Percentiles rank a stretch among this genome's conserved stretches.
phyloP scores from a whole-genome alignment of 129 eudicot genomes.

The Tagetes patula region DNA sequence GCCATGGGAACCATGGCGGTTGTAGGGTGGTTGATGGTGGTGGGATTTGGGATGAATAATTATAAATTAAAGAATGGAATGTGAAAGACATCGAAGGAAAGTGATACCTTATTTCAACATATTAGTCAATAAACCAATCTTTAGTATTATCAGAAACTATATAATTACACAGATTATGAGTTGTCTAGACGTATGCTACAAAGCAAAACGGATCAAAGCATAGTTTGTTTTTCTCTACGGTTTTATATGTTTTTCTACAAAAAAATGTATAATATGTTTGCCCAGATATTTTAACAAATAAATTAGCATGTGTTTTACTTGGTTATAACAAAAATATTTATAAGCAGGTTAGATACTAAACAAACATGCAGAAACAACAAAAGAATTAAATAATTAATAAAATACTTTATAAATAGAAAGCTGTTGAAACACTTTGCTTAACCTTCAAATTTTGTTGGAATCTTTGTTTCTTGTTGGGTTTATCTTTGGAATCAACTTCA shows the following conservation, averaged over 20 bases:
- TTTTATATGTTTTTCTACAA: not conserved
- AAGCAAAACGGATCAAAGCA: slow-evolving; percentile 21
- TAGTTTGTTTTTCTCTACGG: not conserved
- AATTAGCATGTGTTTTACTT: not conserved
- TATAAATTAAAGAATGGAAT: slow-evolving; percentile 14
- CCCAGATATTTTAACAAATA: not conserved
- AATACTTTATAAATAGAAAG: not conserved
- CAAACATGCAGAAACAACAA: slow-evolving; percentile 4
- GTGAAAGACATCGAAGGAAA: slow-evolving; percentile 37
- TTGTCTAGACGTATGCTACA: slow-evolving; percentile 35
- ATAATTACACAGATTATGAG: slow-evolving; percentile 35
- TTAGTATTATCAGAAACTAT: slow-evolving; percentile 31
- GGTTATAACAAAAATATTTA: not conserved
- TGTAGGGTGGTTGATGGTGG: slow-evolving; percentile 2
- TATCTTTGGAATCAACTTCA: slow-evolving; percentile 33
- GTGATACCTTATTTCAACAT: slow-evolving; percentile 33
- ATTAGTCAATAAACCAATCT: slow-evolving; percentile 15
- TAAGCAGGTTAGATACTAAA: not conserved
- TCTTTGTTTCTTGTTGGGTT: slow-evolving; percentile 31
- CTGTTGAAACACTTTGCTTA: slow-evolving; percentile 33
- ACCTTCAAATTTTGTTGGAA: slow-evolving; percentile 25
- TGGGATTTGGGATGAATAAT: slow-evolving; percentile 3
- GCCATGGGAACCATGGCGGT: slow-evolving; percentile 9
- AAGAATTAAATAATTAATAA: not conserved
- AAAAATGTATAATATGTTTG: not conserved